A percentile compares a stretch with the other conserved stretches of the same genome.
Conservation (phyloP, 164 flowering plant genomes). For the Sedum album region DNA sequence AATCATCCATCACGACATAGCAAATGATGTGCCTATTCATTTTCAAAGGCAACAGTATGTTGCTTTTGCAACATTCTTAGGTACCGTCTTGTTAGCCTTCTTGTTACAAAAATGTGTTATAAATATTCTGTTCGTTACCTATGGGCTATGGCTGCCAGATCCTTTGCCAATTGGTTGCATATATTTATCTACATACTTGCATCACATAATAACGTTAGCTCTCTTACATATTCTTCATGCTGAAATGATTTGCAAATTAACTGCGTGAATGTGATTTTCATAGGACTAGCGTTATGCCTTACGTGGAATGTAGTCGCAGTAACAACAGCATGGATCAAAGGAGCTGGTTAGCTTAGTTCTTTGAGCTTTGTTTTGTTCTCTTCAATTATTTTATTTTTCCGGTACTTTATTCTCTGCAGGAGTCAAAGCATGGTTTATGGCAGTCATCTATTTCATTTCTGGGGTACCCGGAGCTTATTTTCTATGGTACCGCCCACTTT, state of each 20-base stretch:
- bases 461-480: constrained; percentile 92
- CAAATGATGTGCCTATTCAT: constrained; percentile 12
- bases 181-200: background rate
- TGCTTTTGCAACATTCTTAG: constrained; percentile 12
- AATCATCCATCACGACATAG: constrained; percentile 14
- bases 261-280: background rate
- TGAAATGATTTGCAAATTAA: background rate
- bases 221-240: no score
- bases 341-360: constrained; percentile 50
- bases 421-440: constrained; percentile 82
- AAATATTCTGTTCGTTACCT: background rate
- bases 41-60: constrained; percentile 14
- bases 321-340: constrained; percentile 78
- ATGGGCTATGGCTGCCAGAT: no score
- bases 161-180: background rate
- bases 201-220: constrained; percentile 32
- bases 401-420: constrained; percentile 27
- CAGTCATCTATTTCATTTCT: constrained; percentile 81
- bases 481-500: constrained; percentile 96
- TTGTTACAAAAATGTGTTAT: background rate
- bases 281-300: constrained; percentile 49
- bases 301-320: constrained; percentile 59
- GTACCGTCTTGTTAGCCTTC: background rate
- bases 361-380: background rate
- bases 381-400: background rate